These are phyloP conservation scores for Metschnikowia santaceciliae DNA, from an alignment of 805 yeast species.

Conservation along the genomic window DNA sequence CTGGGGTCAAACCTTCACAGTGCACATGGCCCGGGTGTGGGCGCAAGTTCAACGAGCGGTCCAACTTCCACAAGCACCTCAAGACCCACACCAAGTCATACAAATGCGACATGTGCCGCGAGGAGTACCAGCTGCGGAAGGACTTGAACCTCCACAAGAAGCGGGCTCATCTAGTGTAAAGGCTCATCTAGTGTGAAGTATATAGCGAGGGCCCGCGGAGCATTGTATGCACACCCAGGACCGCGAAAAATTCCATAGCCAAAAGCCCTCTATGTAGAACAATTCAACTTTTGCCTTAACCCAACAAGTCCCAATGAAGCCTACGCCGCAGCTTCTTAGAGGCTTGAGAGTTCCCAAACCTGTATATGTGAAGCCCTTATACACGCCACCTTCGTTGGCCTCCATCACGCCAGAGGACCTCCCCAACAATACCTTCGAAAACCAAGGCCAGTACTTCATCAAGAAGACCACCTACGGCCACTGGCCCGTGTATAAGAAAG, in stretches of 20 bases:
- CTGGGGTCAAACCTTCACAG: slow-evolving; percentile 82
- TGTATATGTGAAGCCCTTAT: slow-evolving; percentile 16
- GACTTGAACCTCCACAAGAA: slow-evolving; percentile 38
- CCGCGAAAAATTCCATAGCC: slow-evolving; percentile 1
- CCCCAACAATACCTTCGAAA: slow-evolving; percentile 30
- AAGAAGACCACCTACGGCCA: slow-evolving; percentile 58
- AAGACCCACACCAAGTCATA: slow-evolving; percentile 61
- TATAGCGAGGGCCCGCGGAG: background rate
- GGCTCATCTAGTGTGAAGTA: slow-evolving; percentile 1
- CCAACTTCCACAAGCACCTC: slow-evolving; percentile 85
- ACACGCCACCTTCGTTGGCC: slow-evolving; percentile 26
- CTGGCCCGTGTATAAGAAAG: slow-evolving; percentile 76
- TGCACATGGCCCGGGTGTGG: slow-evolving; percentile 82
- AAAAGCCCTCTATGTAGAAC: background rate
- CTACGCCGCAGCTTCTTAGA: slow-evolving; percentile 19
- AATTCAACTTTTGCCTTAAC: too few species aligned
- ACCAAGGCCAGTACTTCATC: slow-evolving; percentile 35
- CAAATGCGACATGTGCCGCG: slow-evolving; percentile 51
- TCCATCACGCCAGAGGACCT: slow-evolving; percentile 14
- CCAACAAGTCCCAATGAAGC: slow-evolving; percentile 22
- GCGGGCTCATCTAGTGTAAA: slow-evolving; percentile 3
- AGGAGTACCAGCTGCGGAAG: slow-evolving; percentile 45
- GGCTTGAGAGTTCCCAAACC: slow-evolving; percentile 23
- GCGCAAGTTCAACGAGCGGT: slow-evolving; percentile 82
- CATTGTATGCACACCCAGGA: background rate